These are phyloP conservation scores for Amanita jacksonii DNA, from an alignment of 768 basidiomycete genomes.

Conservation along the genomic window DNA sequence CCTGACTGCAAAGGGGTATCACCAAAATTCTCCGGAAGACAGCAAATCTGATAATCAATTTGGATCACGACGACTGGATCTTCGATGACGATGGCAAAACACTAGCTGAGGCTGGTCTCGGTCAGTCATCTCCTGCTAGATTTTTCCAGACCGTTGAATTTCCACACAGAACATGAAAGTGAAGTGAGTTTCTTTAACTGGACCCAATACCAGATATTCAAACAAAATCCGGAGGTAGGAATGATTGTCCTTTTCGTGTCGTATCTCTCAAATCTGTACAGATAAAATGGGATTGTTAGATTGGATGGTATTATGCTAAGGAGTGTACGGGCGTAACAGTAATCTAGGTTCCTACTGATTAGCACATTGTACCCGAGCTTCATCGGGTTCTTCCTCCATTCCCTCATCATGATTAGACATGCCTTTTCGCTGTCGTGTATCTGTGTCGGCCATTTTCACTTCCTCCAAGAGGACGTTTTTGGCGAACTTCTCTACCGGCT, in stretches of 20 bases:
- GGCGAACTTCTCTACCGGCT: conserved; percentile 53
- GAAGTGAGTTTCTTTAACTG: conserved; percentile 90
- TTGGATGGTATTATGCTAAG: conserved; percentile 26
- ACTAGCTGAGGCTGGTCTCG: conserved; percentile 66
- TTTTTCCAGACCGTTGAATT: not conserved
- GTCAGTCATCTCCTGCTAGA: conserved; percentile 32
- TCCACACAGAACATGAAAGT: conserved; percentile 89
- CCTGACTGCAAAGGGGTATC: not conserved
- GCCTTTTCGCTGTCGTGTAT: conserved; percentile 48
- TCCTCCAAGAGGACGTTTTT: conserved; percentile 72
- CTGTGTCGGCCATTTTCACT: conserved; percentile 71
- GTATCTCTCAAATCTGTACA: conserved; percentile 11
- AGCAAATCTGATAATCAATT: conserved; percentile 94
- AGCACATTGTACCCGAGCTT: conserved; percentile 93
- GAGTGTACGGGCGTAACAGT: conserved; percentile 28
- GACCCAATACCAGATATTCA: conserved; percentile 71
- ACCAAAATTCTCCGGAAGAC: conserved; percentile 42
- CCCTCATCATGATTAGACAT: conserved; percentile 48
- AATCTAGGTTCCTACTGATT: conserved; percentile 51
- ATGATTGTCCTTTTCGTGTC: conserved; percentile 1
- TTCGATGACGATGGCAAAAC: conserved; percentile 53
- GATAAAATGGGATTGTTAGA: conserved; percentile 38
- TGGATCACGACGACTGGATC: conserved; percentile 94
- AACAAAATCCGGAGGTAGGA: conserved; percentile 76
- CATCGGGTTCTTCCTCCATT: conserved; percentile 93